These are phyloP conservation scores for Stephanodiscus minutulus DNA, from an alignment of 108 stramenopile genomes.

Conservation along the genomic window DNA sequence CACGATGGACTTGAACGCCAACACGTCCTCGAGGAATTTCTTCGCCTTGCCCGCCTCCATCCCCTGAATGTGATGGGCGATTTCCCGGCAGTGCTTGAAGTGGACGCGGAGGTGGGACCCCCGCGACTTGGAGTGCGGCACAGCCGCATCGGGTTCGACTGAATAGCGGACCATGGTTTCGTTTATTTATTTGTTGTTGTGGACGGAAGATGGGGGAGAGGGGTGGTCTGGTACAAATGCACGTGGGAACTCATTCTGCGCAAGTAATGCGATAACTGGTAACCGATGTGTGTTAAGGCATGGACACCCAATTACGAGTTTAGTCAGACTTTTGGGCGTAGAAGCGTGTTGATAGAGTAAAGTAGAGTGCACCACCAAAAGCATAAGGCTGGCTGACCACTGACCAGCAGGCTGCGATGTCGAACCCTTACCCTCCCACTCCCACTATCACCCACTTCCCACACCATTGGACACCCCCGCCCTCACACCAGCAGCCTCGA, in stretches of 20 bases:
- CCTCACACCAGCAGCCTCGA: too few species aligned
- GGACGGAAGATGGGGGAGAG: not conserved
- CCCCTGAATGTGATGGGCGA: conserved; percentile 93
- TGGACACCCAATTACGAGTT: not conserved
- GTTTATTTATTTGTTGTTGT: conserved; percentile 7
- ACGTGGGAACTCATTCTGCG: not conserved
- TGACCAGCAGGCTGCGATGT: too few species aligned
- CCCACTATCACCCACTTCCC: too few species aligned
- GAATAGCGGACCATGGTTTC: conserved; percentile 80
- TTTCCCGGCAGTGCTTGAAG: conserved; percentile 99
- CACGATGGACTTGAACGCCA: conserved; percentile 93
- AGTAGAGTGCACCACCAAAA: too few species aligned
- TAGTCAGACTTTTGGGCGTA: too few species aligned
- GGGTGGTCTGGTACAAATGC: not conserved
- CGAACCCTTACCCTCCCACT: too few species aligned
- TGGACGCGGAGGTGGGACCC: conserved; percentile 97
- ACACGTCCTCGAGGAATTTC: conserved; percentile 92
- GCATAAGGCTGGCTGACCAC: too few species aligned
- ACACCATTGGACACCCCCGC: too few species aligned
- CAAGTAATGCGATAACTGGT: conserved; percentile 10
- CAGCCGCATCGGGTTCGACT: conserved; percentile 81
- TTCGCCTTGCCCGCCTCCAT: conserved; percentile 90
- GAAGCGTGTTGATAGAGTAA: too few species aligned
- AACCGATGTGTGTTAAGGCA: not conserved
- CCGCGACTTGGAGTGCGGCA: conserved; percentile 88